Percentiles rank a stretch among this genome's conserved stretches.
Conservation (phyloP, 345 rosid species). For the Salix caprea region DNA sequence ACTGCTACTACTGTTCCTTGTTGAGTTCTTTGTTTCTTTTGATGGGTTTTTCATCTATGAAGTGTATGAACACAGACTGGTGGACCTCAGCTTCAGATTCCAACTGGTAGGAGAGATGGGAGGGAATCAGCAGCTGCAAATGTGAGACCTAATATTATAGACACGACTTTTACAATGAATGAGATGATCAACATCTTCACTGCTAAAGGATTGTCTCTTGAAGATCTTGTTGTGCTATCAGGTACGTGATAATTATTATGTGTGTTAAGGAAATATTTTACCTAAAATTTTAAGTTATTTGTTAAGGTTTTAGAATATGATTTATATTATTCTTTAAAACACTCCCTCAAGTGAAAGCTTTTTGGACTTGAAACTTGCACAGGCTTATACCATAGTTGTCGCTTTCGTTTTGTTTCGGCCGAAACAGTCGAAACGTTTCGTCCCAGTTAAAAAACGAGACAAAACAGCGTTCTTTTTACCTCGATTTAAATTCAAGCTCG, state of each 20-base stretch:
- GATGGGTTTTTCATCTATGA: conserved; percentile 2
- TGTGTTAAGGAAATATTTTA: too few species aligned
- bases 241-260: conserved; percentile 28
- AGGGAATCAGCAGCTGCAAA: conserved; percentile 43
- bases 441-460: too few species aligned
- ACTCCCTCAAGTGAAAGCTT: too few species aligned
- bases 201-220: conserved; percentile 62
- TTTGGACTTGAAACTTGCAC: too few species aligned
- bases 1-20: neutral
- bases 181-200: conserved; percentile 55
- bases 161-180: conserved; percentile 62
- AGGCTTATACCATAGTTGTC: too few species aligned
- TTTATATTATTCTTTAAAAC: too few species aligned
- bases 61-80: conserved; percentile 44
- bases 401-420: too few species aligned
- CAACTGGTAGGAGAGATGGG: conserved; percentile 74
- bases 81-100: conserved; percentile 56
- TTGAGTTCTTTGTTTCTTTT: neutral
- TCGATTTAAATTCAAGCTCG: too few species aligned
- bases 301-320: too few species aligned
- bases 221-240: conserved; percentile 64
- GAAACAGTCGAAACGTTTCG: too few species aligned
- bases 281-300: too few species aligned
- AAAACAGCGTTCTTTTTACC: too few species aligned
- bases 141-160: conserved; percentile 66